Base-by-base conservation (phyloP, 2,329 filamentous ascomycete species). In the Botryotinia narcissicola region DNA sequence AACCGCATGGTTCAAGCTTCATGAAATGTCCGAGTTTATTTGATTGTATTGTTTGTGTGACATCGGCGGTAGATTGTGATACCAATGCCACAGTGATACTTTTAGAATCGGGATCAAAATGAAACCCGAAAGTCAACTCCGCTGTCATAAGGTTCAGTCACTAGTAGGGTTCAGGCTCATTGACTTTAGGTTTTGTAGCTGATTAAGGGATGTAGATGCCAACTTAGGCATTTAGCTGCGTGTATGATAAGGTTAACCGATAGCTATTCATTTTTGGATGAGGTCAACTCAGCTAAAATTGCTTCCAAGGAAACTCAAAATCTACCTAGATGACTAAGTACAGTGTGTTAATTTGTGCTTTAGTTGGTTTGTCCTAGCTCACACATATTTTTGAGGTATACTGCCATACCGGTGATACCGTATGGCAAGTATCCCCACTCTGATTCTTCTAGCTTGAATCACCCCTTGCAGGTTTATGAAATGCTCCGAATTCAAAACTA, bases 401-500 rank as follows among this genome's bases (percentile, higher is more conserved):
- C 14, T 20, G n/a, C 22, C 59, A 42, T 40, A 29, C 60, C 60
- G 60, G 60, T 37, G 60, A 42, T 66, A 35, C 29, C 44, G 40
- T 29, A 67, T 29, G 4, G 44, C 35, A 64, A 35, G 42, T 9
- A 54, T 54, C 46, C 25, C 48, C 48, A 68, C 46, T 57, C 25
- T 54, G n/a, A 42, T 37, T 5, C 46, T 67, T 67, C 64, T 67
- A 67, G 64, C 64, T 67, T 40, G 9, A 29, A 67, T 67, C 64
- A 54, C 51, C 37, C 64, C 46, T 25, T 68, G 48, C 64, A 37
- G 46, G 46, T 42, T 35, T 29, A 18, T 54, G n/a, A 68, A 57
- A 68, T 54, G 16, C 35, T 57, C 46, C 48, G 64, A 40, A 4
- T 29, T 35, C 16, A 18, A 62, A 42, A 62, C 35, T 37, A 62